Percentiles rank a stretch among this genome's conserved stretches.
Evolutionary conservation across 2,329 filamentous ascomycete genomes (phyloP).

Genomic region (Colletotrichum neosansevieriae): DNA sequence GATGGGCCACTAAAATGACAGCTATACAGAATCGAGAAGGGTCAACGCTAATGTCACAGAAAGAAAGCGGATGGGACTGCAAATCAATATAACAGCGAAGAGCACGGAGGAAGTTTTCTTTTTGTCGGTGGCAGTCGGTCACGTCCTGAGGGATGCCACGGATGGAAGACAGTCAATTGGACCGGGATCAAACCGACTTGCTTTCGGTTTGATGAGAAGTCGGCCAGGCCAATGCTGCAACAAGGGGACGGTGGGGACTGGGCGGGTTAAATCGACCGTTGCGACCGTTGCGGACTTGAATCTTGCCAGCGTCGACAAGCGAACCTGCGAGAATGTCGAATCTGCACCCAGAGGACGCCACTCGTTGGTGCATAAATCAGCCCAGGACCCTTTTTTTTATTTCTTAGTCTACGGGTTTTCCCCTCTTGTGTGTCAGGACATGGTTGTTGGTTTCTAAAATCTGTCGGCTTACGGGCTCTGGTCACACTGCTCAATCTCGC

Average conservation of each 20-base stretch:
- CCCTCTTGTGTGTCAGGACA: background rate
- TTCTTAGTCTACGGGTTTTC: slow-evolving; percentile 4
- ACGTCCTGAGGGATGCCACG: background rate
- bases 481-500: slow-evolving; percentile 16
- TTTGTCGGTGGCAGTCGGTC: background rate
- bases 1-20: background rate
- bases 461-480: background rate
- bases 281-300: background rate
- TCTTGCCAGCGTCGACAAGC: slow-evolving; percentile 4
- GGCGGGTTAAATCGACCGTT: slow-evolving; percentile 15
- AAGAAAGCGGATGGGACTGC: background rate
- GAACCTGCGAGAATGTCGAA: slow-evolving; percentile 17
- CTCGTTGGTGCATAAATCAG: slow-evolving; percentile 31
- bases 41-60: background rate
- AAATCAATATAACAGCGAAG: slow-evolving; percentile 10
- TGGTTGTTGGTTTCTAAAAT: background rate
- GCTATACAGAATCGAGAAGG: background rate
- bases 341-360: slow-evolving; percentile 15
- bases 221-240: background rate
- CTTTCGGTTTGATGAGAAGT: background rate
- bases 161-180: background rate
- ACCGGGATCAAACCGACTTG: background rate
- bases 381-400: slow-evolving; percentile 28
- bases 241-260: background rate
- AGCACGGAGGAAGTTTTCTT: background rate